phyloP scores from a whole-genome alignment of 768 basidiomycete genomes.

The Mycena venus region DNA sequence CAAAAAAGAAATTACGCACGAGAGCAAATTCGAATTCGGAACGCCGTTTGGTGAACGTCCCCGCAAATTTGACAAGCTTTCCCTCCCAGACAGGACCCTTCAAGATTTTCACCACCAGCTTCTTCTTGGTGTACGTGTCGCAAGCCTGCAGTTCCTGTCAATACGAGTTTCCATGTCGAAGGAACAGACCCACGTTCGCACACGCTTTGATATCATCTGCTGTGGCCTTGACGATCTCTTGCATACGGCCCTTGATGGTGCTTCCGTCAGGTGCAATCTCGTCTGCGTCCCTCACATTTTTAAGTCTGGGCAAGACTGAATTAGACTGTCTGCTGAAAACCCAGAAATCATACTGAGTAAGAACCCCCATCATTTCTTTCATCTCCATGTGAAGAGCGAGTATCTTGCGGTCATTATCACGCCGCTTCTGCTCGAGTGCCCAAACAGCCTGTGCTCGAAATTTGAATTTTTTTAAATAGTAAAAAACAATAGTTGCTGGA shows the following conservation, averaged over 20 bases:
- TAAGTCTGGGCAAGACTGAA: conserved; percentile 42
- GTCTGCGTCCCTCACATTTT: conserved; percentile 44
- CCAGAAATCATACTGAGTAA: conserved; percentile 43
- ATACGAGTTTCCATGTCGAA: background rate
- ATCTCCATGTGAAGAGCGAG: conserved; percentile 49
- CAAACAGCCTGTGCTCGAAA: conserved; percentile 41
- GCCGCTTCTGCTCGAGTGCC: conserved; percentile 52
- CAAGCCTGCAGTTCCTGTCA: conserved; percentile 27
- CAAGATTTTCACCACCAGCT: conserved; percentile 49
- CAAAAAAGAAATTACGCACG: too few relatives aligned
- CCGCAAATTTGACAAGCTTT: conserved; percentile 37
- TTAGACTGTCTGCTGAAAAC: background rate
- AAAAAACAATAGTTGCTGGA: conserved; percentile 38
- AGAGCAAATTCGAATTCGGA: conserved; percentile 46
- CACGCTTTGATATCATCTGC: conserved; percentile 51
- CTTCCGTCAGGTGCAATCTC: conserved; percentile 46
- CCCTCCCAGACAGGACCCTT: conserved; percentile 45
- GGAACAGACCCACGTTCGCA: conserved; percentile 33
- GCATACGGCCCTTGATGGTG: conserved; percentile 49
- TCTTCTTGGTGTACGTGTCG: conserved; percentile 50
- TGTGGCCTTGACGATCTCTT: conserved; percentile 41
- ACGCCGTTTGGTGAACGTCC: conserved; percentile 40
- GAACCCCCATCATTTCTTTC: conserved; percentile 53
- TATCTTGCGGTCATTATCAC: conserved; percentile 54
- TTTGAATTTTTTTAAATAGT: conserved; percentile 33